Base-by-base conservation (phyloP, 805 yeast genomes). In the Monosporozyma servazzii region DNA sequence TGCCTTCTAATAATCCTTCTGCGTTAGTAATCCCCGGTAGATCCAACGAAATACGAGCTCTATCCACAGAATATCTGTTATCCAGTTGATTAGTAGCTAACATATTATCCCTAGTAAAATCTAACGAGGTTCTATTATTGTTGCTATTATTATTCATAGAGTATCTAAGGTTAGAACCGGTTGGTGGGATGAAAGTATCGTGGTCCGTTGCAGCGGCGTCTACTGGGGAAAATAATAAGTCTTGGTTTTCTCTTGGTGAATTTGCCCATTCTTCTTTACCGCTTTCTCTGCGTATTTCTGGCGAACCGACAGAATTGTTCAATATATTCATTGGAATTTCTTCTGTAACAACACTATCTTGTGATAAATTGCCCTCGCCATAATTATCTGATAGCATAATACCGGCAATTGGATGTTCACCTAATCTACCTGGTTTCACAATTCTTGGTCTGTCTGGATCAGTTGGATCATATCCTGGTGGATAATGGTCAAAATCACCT, bases 381-480 rank as follows among this genome's bases (percentile, higher is more conserved):
- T 48, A 49, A 5, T 54, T 44, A 40, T 49, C 49, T 5, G 56
- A 47, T 21, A 58, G 37, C 17, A 46, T 54, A 17, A 53, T 53
- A 31, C 71, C 70, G 18, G 62, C 71, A 15, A 65, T 63, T 23
- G 65, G 61, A 6, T 69, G 63, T 45, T 69, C 71, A 55, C 73
- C 67, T 49, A 63, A 68, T 21, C 46, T 49, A 40, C 53, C 56
- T 30, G 78, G 76, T 47, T 75, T 70, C 41, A 80, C 71, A 30
- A 84, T 70, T 54, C 75, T 75, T 15, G 72, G 74, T 57, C 86
- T 75, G 54, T 81, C 69, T 30, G 90, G 88, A 66, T 85, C 90
- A 2, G 95, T 85, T 44, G 95, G 95, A 64, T 86, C 95, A 63
- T 83, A 86, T 50, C 78, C 75, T 10, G 64, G 69, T 10, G 89